These are phyloP conservation scores for Acer yangbiense DNA, from an alignment of 345 rosid species.

Conservation along the genomic window DNA sequence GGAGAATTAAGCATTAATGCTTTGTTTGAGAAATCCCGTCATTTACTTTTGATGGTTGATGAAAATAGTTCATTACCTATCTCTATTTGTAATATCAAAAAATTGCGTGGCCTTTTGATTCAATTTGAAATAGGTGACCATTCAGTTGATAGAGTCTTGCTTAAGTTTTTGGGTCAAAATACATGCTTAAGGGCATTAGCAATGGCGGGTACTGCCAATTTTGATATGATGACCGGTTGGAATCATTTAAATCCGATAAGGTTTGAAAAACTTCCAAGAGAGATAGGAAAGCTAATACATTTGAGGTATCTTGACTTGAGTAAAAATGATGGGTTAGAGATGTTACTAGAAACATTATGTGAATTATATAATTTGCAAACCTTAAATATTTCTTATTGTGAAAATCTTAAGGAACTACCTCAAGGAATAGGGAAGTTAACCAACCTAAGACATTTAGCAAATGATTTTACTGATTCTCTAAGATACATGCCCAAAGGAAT, in stretches of 20 bases:
- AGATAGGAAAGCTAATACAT: constrained; percentile 18
- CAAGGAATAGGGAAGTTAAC: constrained; percentile 15
- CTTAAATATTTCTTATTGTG: not conserved
- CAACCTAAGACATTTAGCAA: constrained; percentile 18
- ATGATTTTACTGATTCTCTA: not conserved
- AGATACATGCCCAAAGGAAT: constrained; percentile 15
- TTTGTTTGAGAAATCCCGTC: too few relatives aligned
- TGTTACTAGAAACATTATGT: too few relatives aligned
- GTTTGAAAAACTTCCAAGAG: constrained; percentile 15
- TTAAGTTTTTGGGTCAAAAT: not conserved
- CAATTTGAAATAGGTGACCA: too few relatives aligned
- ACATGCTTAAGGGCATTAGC: constrained; percentile 17
- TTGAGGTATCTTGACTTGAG: constrained; percentile 28
- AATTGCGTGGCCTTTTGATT: too few relatives aligned
- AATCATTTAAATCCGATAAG: not conserved
- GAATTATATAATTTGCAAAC: constrained; percentile 21
- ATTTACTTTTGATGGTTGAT: too few relatives aligned
- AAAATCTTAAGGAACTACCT: constrained; percentile 6
- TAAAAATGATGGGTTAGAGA: not conserved
- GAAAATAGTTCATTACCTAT: too few relatives aligned
- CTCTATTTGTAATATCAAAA: too few relatives aligned
- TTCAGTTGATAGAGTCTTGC: too few relatives aligned
- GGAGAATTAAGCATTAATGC: too few relatives aligned
- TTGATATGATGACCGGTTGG: not conserved
- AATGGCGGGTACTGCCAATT: not conserved